These are phyloP conservation scores for Fusarium sp. DNA, from an alignment of 2,329 filamentous ascomycete genomes.

Conservation along the genomic window DNA sequence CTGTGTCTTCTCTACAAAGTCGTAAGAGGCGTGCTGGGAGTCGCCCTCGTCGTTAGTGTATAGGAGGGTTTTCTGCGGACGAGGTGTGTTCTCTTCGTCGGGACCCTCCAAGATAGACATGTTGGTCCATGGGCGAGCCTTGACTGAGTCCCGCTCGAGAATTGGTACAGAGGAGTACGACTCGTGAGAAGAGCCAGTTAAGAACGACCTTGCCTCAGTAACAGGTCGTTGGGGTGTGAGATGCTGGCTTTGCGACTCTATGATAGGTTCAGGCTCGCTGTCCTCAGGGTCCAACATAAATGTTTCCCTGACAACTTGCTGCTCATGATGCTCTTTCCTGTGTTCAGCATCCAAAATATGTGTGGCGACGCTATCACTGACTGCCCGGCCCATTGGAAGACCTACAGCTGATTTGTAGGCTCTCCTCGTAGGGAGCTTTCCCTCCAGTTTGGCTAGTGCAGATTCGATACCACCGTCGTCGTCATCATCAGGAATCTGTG, in stretches of 20 bases:
- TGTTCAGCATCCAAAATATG: constrained; percentile 46
- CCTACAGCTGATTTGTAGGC: constrained; percentile 53
- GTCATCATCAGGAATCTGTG: constrained; percentile 89
- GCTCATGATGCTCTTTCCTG: constrained; percentile 61
- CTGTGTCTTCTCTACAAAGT: constrained; percentile 64
- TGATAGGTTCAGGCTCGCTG: constrained; percentile 38
- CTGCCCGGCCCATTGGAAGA: constrained; percentile 20
- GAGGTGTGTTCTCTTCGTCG: constrained; percentile 52
- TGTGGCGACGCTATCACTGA: constrained; percentile 39
- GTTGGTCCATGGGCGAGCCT: constrained; percentile 65
- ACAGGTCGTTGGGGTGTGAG: constrained; percentile 43
- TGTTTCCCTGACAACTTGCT: constrained; percentile 57
- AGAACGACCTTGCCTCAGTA: constrained; percentile 58
- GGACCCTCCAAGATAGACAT: constrained; percentile 64
- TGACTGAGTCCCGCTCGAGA: constrained; percentile 73
- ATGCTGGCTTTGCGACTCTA: constrained; percentile 23
- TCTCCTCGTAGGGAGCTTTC: constrained; percentile 74
- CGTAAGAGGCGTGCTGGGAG: constrained; percentile 59
- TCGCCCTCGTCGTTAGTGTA: constrained; percentile 39
- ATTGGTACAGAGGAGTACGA: constrained; percentile 83
- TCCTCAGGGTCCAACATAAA: constrained; percentile 45
- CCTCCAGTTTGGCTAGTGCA: constrained; percentile 91
- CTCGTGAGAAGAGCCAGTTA: constrained; percentile 72
- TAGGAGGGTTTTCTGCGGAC: constrained; percentile 37
- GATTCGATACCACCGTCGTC: constrained; percentile 86